These are phyloP conservation scores for Curvularia sp. DNA, from an alignment of 2,329 filamentous ascomycete genomes.

Conservation along the genomic window DNA sequence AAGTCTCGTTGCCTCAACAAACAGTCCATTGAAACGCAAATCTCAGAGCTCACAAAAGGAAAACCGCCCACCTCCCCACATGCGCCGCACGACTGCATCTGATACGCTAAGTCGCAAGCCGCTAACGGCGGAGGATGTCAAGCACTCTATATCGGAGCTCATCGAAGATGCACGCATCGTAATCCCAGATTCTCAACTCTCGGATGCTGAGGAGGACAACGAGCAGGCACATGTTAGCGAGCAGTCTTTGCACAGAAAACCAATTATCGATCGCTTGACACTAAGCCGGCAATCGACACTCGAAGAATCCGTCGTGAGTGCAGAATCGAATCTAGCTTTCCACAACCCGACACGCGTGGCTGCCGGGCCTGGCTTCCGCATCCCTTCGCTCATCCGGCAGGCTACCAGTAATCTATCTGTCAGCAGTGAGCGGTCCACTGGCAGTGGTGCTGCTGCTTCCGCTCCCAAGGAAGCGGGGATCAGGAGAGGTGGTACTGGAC, in stretches of 20 bases:
- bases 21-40: conserved; percentile 51
- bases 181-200: conserved; percentile 62
- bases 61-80: conserved; percentile 62
- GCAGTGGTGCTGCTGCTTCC: conserved; percentile 5
- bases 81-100: conserved; percentile 66
- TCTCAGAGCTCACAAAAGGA: conserved; percentile 54
- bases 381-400: conserved; percentile 74
- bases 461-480: conserved; percentile 46
- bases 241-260: conserved; percentile 50
- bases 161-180: conserved; percentile 69
- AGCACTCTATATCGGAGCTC: conserved; percentile 81
- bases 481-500: conserved; percentile 62
- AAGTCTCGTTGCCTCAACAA: conserved; percentile 15
- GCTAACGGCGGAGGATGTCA: conserved; percentile 78
- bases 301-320: conserved; percentile 35
- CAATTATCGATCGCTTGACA: conserved; percentile 75
- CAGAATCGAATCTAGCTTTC: conserved; percentile 63
- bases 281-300: conserved; percentile 64
- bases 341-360: conserved; percentile 53
- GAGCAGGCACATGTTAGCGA: conserved; percentile 19
- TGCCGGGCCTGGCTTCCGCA: conserved; percentile 61
- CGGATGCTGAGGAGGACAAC: conserved; percentile 50
- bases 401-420: conserved; percentile 67
- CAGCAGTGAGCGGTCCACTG: conserved; percentile 46
- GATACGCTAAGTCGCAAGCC: conserved; percentile 68